These are phyloP conservation scores for Candida mesenterica DNA, from an alignment of 1,139 yeast species.

Conservation along the genomic window DNA sequence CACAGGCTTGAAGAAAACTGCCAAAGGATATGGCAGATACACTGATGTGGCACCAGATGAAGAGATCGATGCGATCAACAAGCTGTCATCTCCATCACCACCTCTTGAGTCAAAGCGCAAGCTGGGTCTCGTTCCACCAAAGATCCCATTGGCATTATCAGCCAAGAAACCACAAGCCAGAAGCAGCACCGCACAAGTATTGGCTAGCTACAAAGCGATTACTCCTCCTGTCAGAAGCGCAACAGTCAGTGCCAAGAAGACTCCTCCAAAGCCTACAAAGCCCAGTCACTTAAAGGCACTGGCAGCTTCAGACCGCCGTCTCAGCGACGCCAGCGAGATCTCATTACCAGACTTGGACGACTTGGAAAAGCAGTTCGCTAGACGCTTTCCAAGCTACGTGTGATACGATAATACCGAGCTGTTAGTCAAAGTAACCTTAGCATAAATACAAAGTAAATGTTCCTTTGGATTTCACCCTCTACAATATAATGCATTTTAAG, in stretches of 20 bases:
- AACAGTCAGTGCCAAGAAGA: constrained; percentile 28
- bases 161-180: constrained; percentile 10
- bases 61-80: constrained; percentile 42
- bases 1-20: constrained; percentile 48
- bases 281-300: constrained; percentile 51
- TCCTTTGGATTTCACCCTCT: no score
- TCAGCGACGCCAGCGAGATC: constrained; percentile 41
- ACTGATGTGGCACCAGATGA: constrained; percentile 47
- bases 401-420: no score
- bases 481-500: no score
- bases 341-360: constrained; percentile 57
- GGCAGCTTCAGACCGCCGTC: constrained; percentile 19
- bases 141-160: constrained; percentile 31
- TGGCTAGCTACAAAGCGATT: background rate
- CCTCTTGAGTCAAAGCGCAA: constrained; percentile 5
- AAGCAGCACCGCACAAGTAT: constrained; percentile 1
- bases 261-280: constrained; percentile 64
- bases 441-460: no score
- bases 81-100: constrained; percentile 8
- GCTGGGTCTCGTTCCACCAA: constrained; percentile 26
- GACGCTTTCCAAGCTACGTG: constrained; percentile 55
- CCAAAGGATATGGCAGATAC: constrained; percentile 73
- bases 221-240: constrained; percentile 1
- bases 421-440: background rate
- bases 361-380: constrained; percentile 51